Base-by-base conservation (phyloP, 805 yeast species). In the Zygoascus tannicola region DNA sequence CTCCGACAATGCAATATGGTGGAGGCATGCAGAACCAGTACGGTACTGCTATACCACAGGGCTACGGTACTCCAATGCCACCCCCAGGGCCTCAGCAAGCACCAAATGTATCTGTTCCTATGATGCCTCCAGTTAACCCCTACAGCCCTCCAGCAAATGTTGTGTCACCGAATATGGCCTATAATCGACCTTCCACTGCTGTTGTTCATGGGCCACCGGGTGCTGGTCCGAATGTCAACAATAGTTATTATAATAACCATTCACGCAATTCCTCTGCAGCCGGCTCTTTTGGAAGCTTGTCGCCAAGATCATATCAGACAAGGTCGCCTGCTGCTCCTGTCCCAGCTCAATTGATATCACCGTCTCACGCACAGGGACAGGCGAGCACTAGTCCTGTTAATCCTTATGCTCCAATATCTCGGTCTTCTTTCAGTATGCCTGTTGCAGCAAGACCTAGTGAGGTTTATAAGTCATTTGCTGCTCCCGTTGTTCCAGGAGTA, bases 301-400 rank as follows among this genome's bases (percentile, higher is more conserved):
- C 43, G 4, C 44, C 43, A 4, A 4, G 35, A 22, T 16, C 22
- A 18, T 10, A 21, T 16, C 16, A 16, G 8, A 28, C 41, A 4
- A 10, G 33, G 32, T 38, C 43, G 15, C 46, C 49, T 2, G 42
- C 38, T 46, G 46, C 43, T 4, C 28, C 36, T 3, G 30, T 28
- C 10, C 32, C n/a, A n/a, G n/a, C n/a, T n/a, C n/a, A n/a, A n/a
- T n/a, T n/a, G n/a, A n/a, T n/a, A n/a, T n/a, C n/a, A n/a, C n/a
- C n/a, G n/a, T n/a, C n/a, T n/a, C n/a, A n/a, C n/a, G n/a, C n/a
- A n/a, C n/a, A n/a, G n/a, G n/a, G n/a, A n/a, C 19, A 18, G 15
- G n/a, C 7, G 4, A 26, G 14, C 26, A 40, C 39, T 5, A 3
- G 28, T 8, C 22, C 43, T 22, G 37, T 44, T 14, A 43, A 32